These are phyloP conservation scores for Penicillium sp. DNA, from an alignment of 2,329 filamentous ascomycete genomes.

Conservation along the genomic window DNA sequence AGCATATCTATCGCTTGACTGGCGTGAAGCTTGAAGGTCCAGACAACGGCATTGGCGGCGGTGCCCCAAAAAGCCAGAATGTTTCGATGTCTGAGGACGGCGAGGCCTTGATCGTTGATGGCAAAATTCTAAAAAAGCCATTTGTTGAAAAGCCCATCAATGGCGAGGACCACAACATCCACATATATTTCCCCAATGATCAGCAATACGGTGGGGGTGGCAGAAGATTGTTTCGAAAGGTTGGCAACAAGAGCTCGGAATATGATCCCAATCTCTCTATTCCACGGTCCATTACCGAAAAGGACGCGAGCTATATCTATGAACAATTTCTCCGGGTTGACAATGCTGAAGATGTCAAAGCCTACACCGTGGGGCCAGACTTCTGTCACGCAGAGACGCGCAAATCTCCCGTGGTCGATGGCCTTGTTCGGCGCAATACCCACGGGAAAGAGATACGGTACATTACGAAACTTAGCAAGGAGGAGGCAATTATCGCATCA, in stretches of 20 bases:
- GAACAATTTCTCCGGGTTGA: slow-evolving; percentile 96
- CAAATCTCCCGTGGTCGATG: slow-evolving; percentile 96
- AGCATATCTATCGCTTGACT: slow-evolving; percentile 76
- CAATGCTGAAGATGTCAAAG: slow-evolving; percentile 97
- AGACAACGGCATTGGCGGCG: slow-evolving; percentile 64
- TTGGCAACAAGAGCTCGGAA: slow-evolving; percentile 98
- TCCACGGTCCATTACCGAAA: slow-evolving; percentile 79
- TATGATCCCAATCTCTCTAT: slow-evolving; percentile 74
- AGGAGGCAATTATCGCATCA: slow-evolving; percentile 81
- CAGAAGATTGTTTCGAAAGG: slow-evolving; percentile 88
- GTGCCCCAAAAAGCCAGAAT: slow-evolving; percentile 57
- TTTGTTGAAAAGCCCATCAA: slow-evolving; percentile 99
- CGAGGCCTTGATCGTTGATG: slow-evolving; percentile 85
- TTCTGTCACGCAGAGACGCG: slow-evolving; percentile 97
- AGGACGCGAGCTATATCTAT: slow-evolving; percentile 84
- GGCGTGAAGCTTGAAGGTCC: slow-evolving; percentile 72
- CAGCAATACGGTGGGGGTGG: slow-evolving; percentile 79
- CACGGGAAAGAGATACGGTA: slow-evolving; percentile 97
- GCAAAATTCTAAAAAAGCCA: slow-evolving; percentile 76
- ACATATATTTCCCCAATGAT: slow-evolving; percentile 86
- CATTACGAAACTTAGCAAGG: slow-evolving; percentile 76
- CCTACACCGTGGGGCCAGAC: slow-evolving; percentile 88
- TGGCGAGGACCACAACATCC: slow-evolving; percentile 97
- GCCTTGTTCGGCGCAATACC: slow-evolving; percentile 90
- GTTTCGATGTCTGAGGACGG: slow-evolving; percentile 88